phyloP scores from a whole-genome alignment of 2,329 filamentous ascomycete species.

The Aspergillus sp. region DNA sequence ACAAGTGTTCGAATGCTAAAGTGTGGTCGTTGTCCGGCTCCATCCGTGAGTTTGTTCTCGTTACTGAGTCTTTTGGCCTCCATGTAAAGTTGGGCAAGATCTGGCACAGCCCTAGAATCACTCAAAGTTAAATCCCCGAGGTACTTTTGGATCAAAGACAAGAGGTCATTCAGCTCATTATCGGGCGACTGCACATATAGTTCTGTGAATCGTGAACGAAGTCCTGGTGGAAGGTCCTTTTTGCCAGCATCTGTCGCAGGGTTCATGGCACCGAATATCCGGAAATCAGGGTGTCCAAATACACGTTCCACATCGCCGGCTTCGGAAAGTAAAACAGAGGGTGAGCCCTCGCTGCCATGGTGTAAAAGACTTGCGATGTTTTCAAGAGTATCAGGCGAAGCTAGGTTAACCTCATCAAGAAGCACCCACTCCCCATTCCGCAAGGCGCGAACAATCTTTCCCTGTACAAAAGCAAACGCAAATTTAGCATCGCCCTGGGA shows the following conservation, averaged over 20 bases:
- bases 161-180: conserved; percentile 77
- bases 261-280: conserved; percentile 98
- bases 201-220: conserved; percentile 92
- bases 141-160: conserved; percentile 86
- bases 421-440: conserved; percentile 96
- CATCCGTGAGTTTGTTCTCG: conserved; percentile 84
- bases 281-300: conserved; percentile 85
- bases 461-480: conserved; percentile 93
- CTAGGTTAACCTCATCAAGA: conserved; percentile 95
- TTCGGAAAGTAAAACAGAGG: conserved; percentile 87
- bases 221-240: conserved; percentile 82
- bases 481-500: conserved; percentile 74
- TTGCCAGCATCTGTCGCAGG: conserved; percentile 97
- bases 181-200: conserved; percentile 93
- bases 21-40: conserved; percentile 92
- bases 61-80: conserved; percentile 80
- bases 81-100: conserved; percentile 84
- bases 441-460: conserved; percentile 93
- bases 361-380: conserved; percentile 85
- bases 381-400: conserved; percentile 90
- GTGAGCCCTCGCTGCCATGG: conserved; percentile 67
- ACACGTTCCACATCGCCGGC: conserved; percentile 91
- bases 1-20: conserved; percentile 95
- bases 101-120: conserved; percentile 71
- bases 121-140: conserved; percentile 69